Percentiles rank a stretch among this genome's conserved stretches.
Conservation (phyloP, 306 rosid genomes). For the Casuarina glauca region DNA sequence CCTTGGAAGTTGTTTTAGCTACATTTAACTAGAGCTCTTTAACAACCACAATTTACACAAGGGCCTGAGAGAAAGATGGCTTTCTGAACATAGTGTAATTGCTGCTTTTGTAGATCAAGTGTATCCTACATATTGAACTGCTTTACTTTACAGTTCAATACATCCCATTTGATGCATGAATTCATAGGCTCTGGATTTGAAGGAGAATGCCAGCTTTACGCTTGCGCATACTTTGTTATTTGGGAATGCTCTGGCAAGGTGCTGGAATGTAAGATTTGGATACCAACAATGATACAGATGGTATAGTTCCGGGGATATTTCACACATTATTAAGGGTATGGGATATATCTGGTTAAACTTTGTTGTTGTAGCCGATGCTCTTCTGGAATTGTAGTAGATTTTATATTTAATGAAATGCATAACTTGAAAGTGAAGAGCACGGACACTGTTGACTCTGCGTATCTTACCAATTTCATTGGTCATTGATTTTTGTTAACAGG, state of each 20-base stretch:
- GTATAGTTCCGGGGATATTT: neutral
- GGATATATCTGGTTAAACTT: neutral
- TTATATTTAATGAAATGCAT: neutral
- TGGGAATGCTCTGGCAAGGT: neutral
- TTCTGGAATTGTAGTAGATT: constrained; percentile 9
- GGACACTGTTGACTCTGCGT: constrained; percentile 1
- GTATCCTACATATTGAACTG: neutral
- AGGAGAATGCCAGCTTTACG: neutral
- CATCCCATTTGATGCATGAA: neutral
- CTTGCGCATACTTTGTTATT: neutral
- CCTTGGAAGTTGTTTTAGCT: neutral
- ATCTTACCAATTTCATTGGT: constrained; percentile 19
- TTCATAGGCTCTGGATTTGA: neutral
- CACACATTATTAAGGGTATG: neutral
- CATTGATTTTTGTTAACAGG: constrained; percentile 49
- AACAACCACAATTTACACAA: neutral
- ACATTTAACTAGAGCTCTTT: neutral
- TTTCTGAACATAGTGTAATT: neutral
- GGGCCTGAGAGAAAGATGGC: neutral
- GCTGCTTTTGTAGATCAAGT: neutral
- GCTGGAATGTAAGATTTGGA: neutral
- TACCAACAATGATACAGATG: neutral
- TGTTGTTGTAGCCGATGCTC: neutral
- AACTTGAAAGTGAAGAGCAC: neutral
- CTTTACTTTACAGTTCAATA: neutral